Percentiles rank a stretch among this genome's conserved stretches.
Conservation (phyloP, 345 rosid genomes). For the Syzygium jambos region DNA sequence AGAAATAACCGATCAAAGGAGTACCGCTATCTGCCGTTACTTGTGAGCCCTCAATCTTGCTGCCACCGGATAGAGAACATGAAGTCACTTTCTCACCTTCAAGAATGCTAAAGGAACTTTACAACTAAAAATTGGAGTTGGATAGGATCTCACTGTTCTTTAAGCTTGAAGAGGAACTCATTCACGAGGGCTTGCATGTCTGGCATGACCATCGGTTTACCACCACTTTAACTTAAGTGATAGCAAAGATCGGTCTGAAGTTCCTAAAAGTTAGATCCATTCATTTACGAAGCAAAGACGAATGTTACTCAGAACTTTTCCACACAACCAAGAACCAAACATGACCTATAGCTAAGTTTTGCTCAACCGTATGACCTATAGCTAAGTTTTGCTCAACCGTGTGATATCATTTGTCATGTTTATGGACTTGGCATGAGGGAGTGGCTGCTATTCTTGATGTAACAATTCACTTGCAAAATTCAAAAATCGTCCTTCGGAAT, state of each 20-base stretch:
- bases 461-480: no score
- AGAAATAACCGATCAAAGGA: constrained; percentile 83
- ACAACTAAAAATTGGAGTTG: background rate
- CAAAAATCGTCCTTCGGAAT: no score
- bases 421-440: no score
- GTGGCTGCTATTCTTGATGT: no score
- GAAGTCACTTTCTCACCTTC: background rate
- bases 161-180: constrained; percentile 78
- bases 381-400: no score
- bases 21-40: constrained; percentile 84
- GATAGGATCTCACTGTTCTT: constrained; percentile 47
- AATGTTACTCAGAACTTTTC: background rate
- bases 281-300: background rate
- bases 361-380: no score
- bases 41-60: constrained; percentile 94
- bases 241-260: background rate
- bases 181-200: constrained; percentile 67
- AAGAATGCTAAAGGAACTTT: background rate
- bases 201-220: constrained; percentile 44
- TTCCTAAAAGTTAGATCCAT: background rate
- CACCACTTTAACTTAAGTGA: constrained; percentile 12
- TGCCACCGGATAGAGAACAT: constrained; percentile 5
- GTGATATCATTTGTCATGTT: no score
- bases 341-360: background rate
- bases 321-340: background rate